These are phyloP conservation scores for Tolypocladium capitatum DNA, from an alignment of 2,329 filamentous ascomycete species.

Conservation along the genomic window DNA sequence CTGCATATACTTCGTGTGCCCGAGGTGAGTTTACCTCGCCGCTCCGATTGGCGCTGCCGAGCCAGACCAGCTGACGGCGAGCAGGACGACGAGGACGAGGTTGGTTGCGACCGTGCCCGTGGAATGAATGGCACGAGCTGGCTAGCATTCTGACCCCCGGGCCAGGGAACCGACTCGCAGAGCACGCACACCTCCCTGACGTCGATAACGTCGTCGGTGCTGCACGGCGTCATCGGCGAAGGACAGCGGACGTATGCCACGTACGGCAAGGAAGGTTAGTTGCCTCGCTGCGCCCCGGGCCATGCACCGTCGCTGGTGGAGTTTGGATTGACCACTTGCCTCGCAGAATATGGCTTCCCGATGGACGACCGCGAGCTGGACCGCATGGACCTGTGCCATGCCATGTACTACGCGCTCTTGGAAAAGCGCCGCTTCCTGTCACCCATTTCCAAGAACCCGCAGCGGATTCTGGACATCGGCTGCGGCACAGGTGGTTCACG, in stretches of 20 bases:
- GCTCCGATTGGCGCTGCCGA: no score
- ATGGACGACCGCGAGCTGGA: conserved; percentile 26
- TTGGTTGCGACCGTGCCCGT: not conserved
- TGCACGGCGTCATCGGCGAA: conserved; percentile 13
- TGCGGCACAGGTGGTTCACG: conserved; percentile 8
- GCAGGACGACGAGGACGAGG: not conserved
- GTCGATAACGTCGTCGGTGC: conserved; percentile 15
- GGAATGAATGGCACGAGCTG: not conserved
- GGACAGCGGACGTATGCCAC: conserved; percentile 18
- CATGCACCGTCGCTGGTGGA: not conserved
- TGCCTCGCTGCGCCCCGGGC: no score
- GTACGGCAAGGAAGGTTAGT: conserved; percentile 19
- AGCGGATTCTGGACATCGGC: conserved; percentile 16
- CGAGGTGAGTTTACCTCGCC: not conserved
- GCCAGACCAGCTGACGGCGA: not conserved
- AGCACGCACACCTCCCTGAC: conserved; percentile 12
- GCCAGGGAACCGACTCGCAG: conserved; percentile 7
- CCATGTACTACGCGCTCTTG: conserved; percentile 16
- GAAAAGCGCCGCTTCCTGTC: conserved; percentile 13
- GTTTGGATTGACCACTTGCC: not conserved
- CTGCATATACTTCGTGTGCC: not conserved
- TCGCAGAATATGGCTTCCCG: conserved; percentile 22
- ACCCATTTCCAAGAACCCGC: conserved; percentile 10
- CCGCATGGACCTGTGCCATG: conserved; percentile 24
- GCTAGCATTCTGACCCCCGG: not conserved